A percentile compares a stretch with the other conserved stretches of the same genome.
Evolutionary conservation across 805 yeast genomes (phyloP).

Genomic region (Myxozyma melibiosi): DNA sequence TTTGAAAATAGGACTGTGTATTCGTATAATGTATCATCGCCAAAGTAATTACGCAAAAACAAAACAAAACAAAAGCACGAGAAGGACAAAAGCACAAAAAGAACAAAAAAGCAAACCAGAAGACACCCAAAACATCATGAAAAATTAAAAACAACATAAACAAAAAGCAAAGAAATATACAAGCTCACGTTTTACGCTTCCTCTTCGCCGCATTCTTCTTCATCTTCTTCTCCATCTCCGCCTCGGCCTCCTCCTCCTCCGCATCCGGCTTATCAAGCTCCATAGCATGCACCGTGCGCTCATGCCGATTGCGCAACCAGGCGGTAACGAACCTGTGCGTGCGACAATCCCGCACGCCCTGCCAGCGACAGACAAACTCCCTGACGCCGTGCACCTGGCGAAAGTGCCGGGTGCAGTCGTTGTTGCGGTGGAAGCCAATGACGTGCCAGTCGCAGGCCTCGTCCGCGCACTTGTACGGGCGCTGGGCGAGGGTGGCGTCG

Average conservation of each 20-base stretch:
- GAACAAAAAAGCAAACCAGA: too few species aligned
- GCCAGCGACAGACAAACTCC: constrained; percentile 29
- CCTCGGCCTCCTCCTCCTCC: neutral
- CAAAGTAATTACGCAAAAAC: too few species aligned
- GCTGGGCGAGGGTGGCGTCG: constrained; percentile 18
- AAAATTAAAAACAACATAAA: too few species aligned
- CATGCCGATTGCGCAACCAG: constrained; percentile 29
- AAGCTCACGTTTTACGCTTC: too few species aligned
- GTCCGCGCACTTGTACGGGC: constrained; percentile 29
- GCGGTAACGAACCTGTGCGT: constrained; percentile 32
- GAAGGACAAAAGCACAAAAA: too few species aligned
- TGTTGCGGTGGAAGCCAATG: constrained; percentile 30
- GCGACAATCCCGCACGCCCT: constrained; percentile 26
- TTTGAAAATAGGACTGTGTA: too few species aligned
- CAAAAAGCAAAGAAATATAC: too few species aligned
- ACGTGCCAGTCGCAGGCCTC: constrained; percentile 29
- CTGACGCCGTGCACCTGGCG: constrained; percentile 32
- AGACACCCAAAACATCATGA: too few species aligned
- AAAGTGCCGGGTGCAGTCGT: constrained; percentile 31
- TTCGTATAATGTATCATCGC: too few species aligned
- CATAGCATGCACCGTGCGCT: constrained; percentile 28
- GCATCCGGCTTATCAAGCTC: constrained; percentile 5
- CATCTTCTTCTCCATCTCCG: too few species aligned
- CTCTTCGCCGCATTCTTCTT: too few species aligned
- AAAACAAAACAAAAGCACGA: too few species aligned